Percentiles rank a stretch among this genome's conserved stretches.
Evolutionary conservation across 2,329 filamentous ascomycete species (phyloP).

Genomic region (Thelonectria rubi): DNA sequence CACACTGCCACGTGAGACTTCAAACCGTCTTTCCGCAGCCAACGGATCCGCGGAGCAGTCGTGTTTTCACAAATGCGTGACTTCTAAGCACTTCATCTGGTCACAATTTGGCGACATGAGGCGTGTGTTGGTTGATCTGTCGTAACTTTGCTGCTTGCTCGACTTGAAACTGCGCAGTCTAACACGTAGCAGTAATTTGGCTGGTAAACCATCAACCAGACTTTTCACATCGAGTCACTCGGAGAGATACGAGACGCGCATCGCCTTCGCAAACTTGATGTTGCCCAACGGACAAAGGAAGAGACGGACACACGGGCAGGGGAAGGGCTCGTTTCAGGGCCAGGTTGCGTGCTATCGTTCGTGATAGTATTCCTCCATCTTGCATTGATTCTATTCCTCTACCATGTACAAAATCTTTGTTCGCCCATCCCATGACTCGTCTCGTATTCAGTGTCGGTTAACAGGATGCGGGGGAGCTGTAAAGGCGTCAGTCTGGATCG

Average conservation of each 20-base stretch:
- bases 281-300: not conserved
- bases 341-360: slow-evolving; percentile 22
- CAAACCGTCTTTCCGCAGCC: too few species aligned
- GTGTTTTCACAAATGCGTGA: too few species aligned
- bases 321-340: not conserved
- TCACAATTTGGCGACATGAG: too few species aligned
- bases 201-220: too few species aligned
- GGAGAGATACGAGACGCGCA: not conserved
- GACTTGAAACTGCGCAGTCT: too few species aligned
- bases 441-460: slow-evolving; percentile 38
- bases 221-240: too few species aligned
- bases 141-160: too few species aligned
- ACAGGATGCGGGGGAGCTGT: slow-evolving; percentile 43
- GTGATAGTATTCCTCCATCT: slow-evolving; percentile 21
- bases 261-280: not conserved
- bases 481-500: slow-evolving; percentile 22
- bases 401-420: slow-evolving; percentile 35
- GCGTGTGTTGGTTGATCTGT: too few species aligned
- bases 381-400: slow-evolving; percentile 20
- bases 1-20: too few species aligned
- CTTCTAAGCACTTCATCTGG: too few species aligned
- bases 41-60: too few species aligned
- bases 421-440: slow-evolving; percentile 20
- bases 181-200: too few species aligned
- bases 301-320: not conserved